Evolutionary conservation across 2,329 filamentous ascomycete species (phyloP), one percentile per base, ranked within the genome.

Genomic region (Alternaria consortialis): DNA sequence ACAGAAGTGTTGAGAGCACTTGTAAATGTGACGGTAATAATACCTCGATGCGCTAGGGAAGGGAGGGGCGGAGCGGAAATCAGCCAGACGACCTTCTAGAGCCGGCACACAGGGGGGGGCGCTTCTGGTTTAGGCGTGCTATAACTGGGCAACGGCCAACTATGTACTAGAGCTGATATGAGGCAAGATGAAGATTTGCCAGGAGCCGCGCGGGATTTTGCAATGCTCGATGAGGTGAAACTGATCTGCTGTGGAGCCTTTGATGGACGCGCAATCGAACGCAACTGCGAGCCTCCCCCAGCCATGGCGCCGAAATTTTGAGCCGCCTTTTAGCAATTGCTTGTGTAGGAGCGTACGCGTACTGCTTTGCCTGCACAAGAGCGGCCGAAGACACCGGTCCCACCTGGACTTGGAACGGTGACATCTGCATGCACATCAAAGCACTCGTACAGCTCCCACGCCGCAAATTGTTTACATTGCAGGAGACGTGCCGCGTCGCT

Each of bases 51-150:
- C 67, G 69, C 72, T 70, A 72, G 68, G 64, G 63, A 63, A 67
- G 70, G 69, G 73, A 66, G 70, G 69, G 73, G 73, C 66, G 73
- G 69, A 72, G 70, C 70, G 73, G 70, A 67, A 73, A 58, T 57
- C 64, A 72, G 63, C 56, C 63, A 58, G 61, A 47, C 40, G 56
- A 36, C 47, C 57, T 58, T 67, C 48, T 51, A 63, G 58, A 54
- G 59, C 55, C 53, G 66, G 63, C 58, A 58, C 66, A 67, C 67
- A 69, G 64, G 67, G 68, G 32, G 32, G 32, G 63, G 51, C 63
- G 51, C 23, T 37, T 31, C 48, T 58, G 56, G 39, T 46, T 61
- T 61, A 44, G 59, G 60, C 55, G 60, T 39, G 59, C 60, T 56
- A 47, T 58, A 29, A 62, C 61, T 63, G 62, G 70, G 63, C 60